Percentiles rank a stretch among this genome's conserved stretches.
Conservation (phyloP, 768 basidiomycete genomes). For the Aureoboletus auriporus region DNA sequence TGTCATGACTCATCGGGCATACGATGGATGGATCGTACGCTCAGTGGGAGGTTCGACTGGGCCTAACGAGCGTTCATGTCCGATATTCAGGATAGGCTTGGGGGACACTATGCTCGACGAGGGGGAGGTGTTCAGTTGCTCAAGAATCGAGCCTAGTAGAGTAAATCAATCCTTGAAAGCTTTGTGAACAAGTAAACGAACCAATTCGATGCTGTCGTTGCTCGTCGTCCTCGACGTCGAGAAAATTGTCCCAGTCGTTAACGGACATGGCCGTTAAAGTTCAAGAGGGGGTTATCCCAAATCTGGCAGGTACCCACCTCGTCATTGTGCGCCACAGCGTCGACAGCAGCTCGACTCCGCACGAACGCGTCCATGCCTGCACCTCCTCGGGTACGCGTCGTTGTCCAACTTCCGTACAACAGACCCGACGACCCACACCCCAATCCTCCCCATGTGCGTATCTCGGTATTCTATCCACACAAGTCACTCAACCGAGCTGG, state of each 20-base stretch:
- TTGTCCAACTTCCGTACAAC: constrained; percentile 76
- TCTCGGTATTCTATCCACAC: not conserved
- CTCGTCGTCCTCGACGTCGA: constrained; percentile 49
- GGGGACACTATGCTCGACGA: constrained; percentile 11
- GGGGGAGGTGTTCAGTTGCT: constrained; percentile 33
- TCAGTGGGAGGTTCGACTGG: constrained; percentile 43
- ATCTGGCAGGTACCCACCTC: constrained; percentile 5
- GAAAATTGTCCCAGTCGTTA: constrained; percentile 11
- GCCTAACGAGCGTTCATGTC: constrained; percentile 28
- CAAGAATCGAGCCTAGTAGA: constrained; percentile 38
- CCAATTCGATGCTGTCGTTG: constrained; percentile 40
- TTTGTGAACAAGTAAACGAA: constrained; percentile 14
- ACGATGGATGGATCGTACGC: constrained; percentile 34
- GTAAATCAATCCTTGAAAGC: not conserved
- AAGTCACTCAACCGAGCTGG: constrained; percentile 5
- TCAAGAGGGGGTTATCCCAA: not conserved
- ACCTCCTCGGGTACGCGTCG: constrained; percentile 53
- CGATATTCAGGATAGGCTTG: constrained; percentile 31
- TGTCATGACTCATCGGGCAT: constrained; percentile 3
- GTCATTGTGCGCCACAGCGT: too few relatives aligned
- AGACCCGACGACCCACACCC: constrained; percentile 63
- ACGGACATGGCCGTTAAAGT: constrained; percentile 8
- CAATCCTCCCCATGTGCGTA: constrained; percentile 70
- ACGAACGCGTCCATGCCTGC: constrained; percentile 17
- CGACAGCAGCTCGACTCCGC: not conserved